Conservation (phyloP, 106 monocot species). For the Ottelia alismoides region DNA sequence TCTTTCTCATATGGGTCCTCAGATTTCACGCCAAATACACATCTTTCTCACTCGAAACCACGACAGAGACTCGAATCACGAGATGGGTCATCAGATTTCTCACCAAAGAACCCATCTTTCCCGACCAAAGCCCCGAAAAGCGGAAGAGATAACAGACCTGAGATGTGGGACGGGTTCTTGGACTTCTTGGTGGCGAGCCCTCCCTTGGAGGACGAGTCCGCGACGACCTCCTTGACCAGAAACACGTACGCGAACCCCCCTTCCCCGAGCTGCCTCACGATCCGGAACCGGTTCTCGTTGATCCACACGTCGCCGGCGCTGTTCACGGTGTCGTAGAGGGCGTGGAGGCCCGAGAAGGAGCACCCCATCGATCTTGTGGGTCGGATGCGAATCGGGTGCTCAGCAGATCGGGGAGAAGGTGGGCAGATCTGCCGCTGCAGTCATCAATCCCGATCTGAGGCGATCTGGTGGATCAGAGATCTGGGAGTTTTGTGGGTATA, state of each 20-base stretch:
- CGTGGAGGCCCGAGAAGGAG: constrained; percentile 90
- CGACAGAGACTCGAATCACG: no score
- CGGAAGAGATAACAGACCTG: constrained; percentile 26
- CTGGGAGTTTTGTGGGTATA: no score
- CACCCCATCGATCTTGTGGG: constrained; percentile 70
- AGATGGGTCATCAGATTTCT: no score
- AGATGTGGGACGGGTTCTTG: constrained; percentile 52
- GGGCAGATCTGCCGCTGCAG: no score
- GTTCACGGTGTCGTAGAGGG: constrained; percentile 77
- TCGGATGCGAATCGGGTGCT: no score
- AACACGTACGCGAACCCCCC: constrained; percentile 87
- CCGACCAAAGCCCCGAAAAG: background rate
- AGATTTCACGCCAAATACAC: no score
- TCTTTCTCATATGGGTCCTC: no score
- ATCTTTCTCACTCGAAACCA: no score
- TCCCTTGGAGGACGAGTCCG: constrained; percentile 13
- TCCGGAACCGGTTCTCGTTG: constrained; percentile 87
- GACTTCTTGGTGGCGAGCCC: constrained; percentile 33
- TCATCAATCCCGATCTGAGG: no score
- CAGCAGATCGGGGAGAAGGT: no score
- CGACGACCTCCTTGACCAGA: constrained; percentile 75
- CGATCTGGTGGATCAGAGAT: no score
- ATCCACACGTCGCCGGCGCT: constrained; percentile 93
- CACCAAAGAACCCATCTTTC: background rate
- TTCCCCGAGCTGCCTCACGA: constrained; percentile 86